Base-by-base conservation (phyloP, 345 rosid species). In the Orychophragmus violaceus region DNA sequence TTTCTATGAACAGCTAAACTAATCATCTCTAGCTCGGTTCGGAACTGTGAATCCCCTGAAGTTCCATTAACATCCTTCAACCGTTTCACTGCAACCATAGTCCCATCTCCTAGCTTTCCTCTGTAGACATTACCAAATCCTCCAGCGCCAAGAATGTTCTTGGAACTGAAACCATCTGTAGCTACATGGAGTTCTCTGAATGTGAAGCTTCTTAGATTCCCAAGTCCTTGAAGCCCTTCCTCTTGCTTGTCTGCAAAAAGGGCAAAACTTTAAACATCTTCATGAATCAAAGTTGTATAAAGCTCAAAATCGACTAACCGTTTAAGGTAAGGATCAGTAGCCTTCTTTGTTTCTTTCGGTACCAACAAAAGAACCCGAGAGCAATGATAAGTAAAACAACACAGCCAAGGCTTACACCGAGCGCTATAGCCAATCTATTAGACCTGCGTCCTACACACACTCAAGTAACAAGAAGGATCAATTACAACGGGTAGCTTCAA, bases 41-140 rank as follows among this genome's bases (percentile, higher is more conserved):
- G 81, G 74, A 93, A 93, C 74, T 93, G 98, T 21, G 91, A 86
- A 45, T 89, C 91, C 23, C 98, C 97, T 19, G 86, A 70, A 8
- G 82, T 78, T 45, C 97, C 98, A 5, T 82, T 79, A 50, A 85
- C 41, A 70, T 92, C 97, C 61, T 89, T 92, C 5, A 89, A 77
- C 66, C 97, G 81, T 71, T 92, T 92, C 68, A 92, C 97, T 2
- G 97, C 98, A 44, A 87, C 86, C 82, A 76, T 21, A 1, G 87
- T 82, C 56, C 91, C 94, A 16, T 86, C 88, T 62, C 84, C 90
- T 21, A 93, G 83, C 85, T 82, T 90, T 16, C 97, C 98, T 83
- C 77, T 86, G 77, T 93, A 93, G 10, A 93, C 98, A 82, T 93
- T 84, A 59, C 98, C 97, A 45, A 93, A 93, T 21, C 98, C 98